Conservation (phyloP, 768 basidiomycete genomes). For the Lyophyllum shimeji region DNA sequence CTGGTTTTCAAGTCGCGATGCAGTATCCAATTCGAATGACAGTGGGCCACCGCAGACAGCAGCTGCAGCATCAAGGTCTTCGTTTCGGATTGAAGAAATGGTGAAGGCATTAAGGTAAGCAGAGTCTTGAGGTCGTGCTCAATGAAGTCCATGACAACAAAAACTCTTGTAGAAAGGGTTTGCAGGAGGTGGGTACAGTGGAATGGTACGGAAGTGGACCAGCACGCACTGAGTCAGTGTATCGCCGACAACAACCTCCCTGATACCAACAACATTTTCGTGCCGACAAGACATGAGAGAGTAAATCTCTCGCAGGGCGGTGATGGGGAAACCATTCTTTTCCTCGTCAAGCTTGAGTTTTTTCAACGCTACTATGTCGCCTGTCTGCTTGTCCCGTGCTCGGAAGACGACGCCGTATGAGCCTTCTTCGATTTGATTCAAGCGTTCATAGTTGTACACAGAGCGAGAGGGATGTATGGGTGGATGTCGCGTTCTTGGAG, state of each 20-base stretch:
- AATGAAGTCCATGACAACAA: conserved; percentile 99
- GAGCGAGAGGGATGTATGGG: conserved; percentile 84
- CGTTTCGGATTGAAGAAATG: conserved; percentile 97
- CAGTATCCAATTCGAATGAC: conserved; percentile 96
- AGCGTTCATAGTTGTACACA: conserved; percentile 88
- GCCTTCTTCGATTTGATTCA: conserved; percentile 99
- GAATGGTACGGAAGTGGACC: conserved; percentile 18
- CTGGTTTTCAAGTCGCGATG: conserved; percentile 98
- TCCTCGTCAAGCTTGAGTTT: conserved; percentile 98
- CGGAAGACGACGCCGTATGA: conserved; percentile 97
- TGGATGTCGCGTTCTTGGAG: conserved; percentile 75
- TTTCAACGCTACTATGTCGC: conserved; percentile 95
- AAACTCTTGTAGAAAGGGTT: conserved; percentile 64
- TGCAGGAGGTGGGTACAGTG: conserved; percentile 26
- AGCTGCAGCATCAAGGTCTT: conserved; percentile 96
- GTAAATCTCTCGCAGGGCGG: conserved; percentile 91
- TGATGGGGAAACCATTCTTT: conserved; percentile 98
- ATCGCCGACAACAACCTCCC: conserved; percentile 97
- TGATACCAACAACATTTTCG: conserved; percentile 95
- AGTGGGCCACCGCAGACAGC: conserved; percentile 89
- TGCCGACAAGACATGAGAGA: conserved; percentile 94
- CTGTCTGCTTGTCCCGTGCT: conserved; percentile 92
- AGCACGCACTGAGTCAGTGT: conserved; percentile 94
- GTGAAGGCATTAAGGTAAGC: conserved; percentile 90
- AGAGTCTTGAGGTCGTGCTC: conserved; percentile 99